Evolutionary conservation across 345 rosid species (phyloP), one percentile per base, ranked within the genome.

Genomic region (Sisymbrium altissimum): DNA sequence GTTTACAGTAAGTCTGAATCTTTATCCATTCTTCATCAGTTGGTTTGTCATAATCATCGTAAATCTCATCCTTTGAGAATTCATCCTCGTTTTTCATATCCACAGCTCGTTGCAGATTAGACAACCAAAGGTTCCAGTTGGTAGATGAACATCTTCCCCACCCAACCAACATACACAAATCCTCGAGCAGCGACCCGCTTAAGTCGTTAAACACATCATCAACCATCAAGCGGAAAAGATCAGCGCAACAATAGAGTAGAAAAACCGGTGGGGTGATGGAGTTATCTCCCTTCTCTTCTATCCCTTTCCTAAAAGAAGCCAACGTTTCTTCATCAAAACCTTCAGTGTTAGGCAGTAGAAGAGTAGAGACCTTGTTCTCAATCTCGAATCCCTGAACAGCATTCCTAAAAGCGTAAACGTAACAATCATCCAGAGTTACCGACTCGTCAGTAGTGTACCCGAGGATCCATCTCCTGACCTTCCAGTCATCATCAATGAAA

Each of bases 401-500:
- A 0, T 18, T 19, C 23, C 11, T 65, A 4, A 65, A 73, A 7
- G 9, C 15, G 50, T 64, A 17, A 35, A 5, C 1, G 9, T 6
- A 2, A 0, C 15, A 0, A 21, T 36, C 25, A 1, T 65, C 66
- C 29, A 1, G 0, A 33, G 48, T 46, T 15, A 53, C 10, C 0
- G 3, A 1, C 36, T 3, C 11, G 3, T 33, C 14, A 45, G 71
- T 35, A 49, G 19, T 12, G 41, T 43, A 73, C 9, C 41, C 50
- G 5, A 73, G 36, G 48, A 73, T 56, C 71, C 57, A 46, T 9
- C 27, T 17, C 49, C 35, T 65, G 33, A 65, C 15, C n/a, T 72
- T 64, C 76, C 71, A 73, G 15, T 73, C 57, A 45, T 65, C 71
- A 11, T 73, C 78, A 3, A 73, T 7, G 46, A 73, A 66, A 73